These are phyloP conservation scores for Laetiporus sulphureus DNA, from an alignment of 1,284 basidiomycete genomes.

Conservation along the genomic window DNA sequence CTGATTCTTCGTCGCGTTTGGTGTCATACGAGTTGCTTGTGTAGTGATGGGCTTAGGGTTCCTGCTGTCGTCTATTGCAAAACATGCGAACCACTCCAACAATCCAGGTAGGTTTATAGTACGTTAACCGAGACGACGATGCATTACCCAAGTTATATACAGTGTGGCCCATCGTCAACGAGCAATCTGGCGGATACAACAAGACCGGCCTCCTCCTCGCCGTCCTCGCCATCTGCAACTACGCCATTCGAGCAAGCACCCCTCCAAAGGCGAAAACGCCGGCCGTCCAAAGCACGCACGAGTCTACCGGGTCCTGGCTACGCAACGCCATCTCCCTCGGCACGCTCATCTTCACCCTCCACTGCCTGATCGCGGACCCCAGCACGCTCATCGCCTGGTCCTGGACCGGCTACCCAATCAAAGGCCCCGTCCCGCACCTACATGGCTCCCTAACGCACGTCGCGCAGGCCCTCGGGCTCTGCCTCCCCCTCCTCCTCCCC, in stretches of 20 bases:
- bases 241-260: conserved; percentile 11
- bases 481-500: conserved; percentile 34
- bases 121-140: no score
- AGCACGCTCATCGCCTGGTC: conserved; percentile 87
- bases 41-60: conserved; percentile 67
- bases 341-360: conserved; percentile 68
- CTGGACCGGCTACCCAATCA: conserved; percentile 83
- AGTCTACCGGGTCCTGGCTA: conserved; percentile 33
- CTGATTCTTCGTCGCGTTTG: conserved; percentile 2
- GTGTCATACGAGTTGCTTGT: no score
- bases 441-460: conserved; percentile 67
- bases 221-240: conserved; percentile 37
- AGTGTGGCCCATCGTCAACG: conserved; percentile 81
- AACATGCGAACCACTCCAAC: conserved; percentile 74
- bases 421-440: conserved; percentile 70
- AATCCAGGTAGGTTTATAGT: conserved; percentile 55
- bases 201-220: conserved; percentile 54
- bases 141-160: no score
- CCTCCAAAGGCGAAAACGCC: no score
- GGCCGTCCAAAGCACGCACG: neutral
- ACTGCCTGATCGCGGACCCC: conserved; percentile 75
- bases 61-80: conserved; percentile 64
- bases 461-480: conserved; percentile 55
- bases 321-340: conserved; percentile 60
- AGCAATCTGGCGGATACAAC: conserved; percentile 67